Evolutionary conservation across 192 early-diverging fungal genomes (phyloP), one percentile per base, ranked within the genome.

Genomic region (Backusella tarrabulga): DNA sequence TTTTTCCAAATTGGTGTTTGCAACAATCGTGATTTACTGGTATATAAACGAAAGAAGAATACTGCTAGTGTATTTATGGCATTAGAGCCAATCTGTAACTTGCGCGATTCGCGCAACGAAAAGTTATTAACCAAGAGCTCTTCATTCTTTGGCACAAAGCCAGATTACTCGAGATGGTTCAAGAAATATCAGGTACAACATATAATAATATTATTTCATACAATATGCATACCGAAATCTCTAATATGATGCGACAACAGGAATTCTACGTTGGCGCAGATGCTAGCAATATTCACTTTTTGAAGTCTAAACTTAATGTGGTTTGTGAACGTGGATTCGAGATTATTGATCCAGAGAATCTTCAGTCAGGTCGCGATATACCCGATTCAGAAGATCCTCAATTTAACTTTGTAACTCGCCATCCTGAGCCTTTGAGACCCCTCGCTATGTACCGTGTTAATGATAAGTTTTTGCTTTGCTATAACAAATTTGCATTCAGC

Each of bases 211-310:
- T 21, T 26, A 34, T 69, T 54, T 38, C 35, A 32, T 15, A 14
- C 4, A 12, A 72, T 42, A 42, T 9, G 32, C 23, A 44, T 42
- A 14, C 26, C 35, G 14, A 12, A 12, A 44, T 15, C 56, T 32
- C 11, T 32, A 67, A 54, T 80, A 68, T 2, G 19, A n/a, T 50
- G 21, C 9, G 40, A 2, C 23, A n/a, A 67, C 83, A 96, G 92
- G 95, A 99, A 78, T 96, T 97, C 78, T 98, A 98, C 78, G 93
- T 98, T 84, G 95, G 95, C 32, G 89, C 93, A 19, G 96, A 98
- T 84, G 90, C 94, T 15, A 93, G 86, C 29, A 93, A 92, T 38
- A 85, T 99, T 70, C 93, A 97, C 78, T 97, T 96, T 77, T 84
- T 98, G 77, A 92, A 91, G 36, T 91, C 92, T 21, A 95, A 92